Evolutionary conservation across 805 yeast species (phyloP).

Genomic region (Zygosaccharomyces bisporus): DNA sequence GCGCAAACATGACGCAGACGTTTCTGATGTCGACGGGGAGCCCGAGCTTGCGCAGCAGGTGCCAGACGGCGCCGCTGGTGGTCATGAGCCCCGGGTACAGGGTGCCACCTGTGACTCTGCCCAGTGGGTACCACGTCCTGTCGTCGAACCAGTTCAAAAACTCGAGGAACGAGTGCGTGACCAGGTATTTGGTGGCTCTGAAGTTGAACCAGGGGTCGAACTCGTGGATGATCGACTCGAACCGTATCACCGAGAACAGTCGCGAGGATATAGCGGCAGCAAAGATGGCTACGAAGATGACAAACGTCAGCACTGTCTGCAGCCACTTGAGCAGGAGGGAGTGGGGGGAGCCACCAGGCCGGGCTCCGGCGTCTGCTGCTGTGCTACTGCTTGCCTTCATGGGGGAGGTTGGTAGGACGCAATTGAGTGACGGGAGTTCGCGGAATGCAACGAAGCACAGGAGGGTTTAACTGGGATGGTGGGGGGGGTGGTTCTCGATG

Average conservation of each 20-base stretch:
- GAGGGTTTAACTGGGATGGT: background rate
- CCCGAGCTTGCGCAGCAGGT: conserved; percentile 55
- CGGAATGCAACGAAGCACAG: background rate
- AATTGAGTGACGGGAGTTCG: background rate
- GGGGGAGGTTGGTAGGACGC: background rate
- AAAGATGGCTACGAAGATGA: conserved; percentile 71
- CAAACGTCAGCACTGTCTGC: conserved; percentile 45
- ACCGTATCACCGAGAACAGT: conserved; percentile 91
- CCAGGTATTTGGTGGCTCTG: conserved; percentile 92
- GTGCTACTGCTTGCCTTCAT: conserved; percentile 3
- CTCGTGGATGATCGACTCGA: conserved; percentile 95
- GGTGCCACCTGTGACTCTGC: conserved; percentile 99
- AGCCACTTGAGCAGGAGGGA: conserved; percentile 16
- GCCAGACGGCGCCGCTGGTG: conserved; percentile 89
- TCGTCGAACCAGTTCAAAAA: conserved; percentile 98
- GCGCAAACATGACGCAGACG: conserved; percentile 93
- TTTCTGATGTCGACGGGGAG: conserved; percentile 92
- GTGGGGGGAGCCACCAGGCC: background rate
- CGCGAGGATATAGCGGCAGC: conserved; percentile 92
- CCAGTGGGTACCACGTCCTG: conserved; percentile 98
- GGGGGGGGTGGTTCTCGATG: background rate
- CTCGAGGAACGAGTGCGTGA: conserved; percentile 76
- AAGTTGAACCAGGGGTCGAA: conserved; percentile 97
- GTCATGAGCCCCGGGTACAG: conserved; percentile 98
- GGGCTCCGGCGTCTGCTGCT: background rate